phyloP scores from a whole-genome alignment of 2,329 filamentous ascomycete genomes.

The Ascomycota sp. region DNA sequence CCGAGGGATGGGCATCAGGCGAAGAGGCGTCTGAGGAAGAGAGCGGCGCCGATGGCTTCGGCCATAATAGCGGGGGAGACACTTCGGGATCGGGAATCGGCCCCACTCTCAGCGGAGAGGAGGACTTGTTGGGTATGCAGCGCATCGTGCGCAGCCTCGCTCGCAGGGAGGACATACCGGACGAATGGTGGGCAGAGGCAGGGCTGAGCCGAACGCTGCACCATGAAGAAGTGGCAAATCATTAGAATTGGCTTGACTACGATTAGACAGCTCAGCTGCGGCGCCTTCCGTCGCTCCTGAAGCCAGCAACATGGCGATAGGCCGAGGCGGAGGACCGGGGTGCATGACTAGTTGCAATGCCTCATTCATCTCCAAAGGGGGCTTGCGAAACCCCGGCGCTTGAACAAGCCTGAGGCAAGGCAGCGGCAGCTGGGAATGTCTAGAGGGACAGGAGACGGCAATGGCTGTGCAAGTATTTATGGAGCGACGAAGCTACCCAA shows the following conservation, averaged over 20 bases:
- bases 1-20: neutral
- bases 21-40: constrained; percentile 1
- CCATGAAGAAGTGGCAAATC: constrained; percentile 6
- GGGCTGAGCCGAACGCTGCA: constrained; percentile 38
- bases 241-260: neutral
- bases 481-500: too few relatives aligned
- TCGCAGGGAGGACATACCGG: constrained; percentile 51
- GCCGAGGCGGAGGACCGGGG: too few relatives aligned
- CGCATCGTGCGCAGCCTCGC: constrained; percentile 48
- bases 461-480: neutral
- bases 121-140: constrained; percentile 38
- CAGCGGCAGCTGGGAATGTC: too few relatives aligned
- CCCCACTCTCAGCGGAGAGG: constrained; percentile 10
- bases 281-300: too few relatives aligned
- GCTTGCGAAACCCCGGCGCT: too few relatives aligned
- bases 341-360: too few relatives aligned
- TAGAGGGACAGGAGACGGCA: neutral
- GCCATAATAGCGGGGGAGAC: neutral
- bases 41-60: neutral
- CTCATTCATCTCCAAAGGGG: too few relatives aligned
- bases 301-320: too few relatives aligned
- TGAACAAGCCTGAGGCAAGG: too few relatives aligned
- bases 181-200: constrained; percentile 59
- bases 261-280: neutral
- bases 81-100: neutral